Conservation (phyloP, 345 rosid species). For the Camelina sativa region DNA sequence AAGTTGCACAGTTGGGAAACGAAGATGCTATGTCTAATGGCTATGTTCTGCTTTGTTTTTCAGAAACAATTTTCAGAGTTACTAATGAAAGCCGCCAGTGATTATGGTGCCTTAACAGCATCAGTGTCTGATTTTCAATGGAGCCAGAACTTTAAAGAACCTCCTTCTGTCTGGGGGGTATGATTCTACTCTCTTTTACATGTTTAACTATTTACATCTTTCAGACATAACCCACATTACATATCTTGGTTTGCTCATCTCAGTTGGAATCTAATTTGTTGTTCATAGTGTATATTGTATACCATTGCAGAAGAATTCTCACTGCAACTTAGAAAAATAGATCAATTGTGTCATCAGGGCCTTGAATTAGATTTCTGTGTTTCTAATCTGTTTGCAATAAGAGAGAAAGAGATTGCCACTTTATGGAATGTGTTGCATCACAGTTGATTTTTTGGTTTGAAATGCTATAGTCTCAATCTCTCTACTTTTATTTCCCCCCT, state of each 20-base stretch:
- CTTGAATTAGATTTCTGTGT: background rate
- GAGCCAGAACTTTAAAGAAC: constrained; percentile 97
- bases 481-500: background rate
- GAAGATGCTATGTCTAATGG: constrained; percentile 13
- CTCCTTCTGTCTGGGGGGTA: constrained; percentile 99
- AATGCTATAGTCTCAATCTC: background rate
- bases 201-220: constrained; percentile 18
- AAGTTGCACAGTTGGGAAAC: constrained; percentile 3
- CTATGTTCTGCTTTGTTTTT: constrained; percentile 37
- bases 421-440: background rate
- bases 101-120: constrained; percentile 93
- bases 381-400: background rate
- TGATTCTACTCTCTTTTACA: constrained; percentile 13
- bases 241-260: background rate
- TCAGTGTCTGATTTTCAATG: constrained; percentile 92
- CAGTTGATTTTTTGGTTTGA: background rate
- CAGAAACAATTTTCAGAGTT: constrained; percentile 99
- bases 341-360: constrained; percentile 4
- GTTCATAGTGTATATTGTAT: too few relatives aligned
- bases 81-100: constrained; percentile 97
- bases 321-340: background rate
- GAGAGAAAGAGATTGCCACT: constrained; percentile 7
- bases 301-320: background rate
- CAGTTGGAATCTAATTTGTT: background rate
- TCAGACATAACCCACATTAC: constrained; percentile 5